These are phyloP conservation scores for Saccharomycopsis hybrid DNA, from an alignment of 1,139 yeast species.

Conservation along the genomic window DNA sequence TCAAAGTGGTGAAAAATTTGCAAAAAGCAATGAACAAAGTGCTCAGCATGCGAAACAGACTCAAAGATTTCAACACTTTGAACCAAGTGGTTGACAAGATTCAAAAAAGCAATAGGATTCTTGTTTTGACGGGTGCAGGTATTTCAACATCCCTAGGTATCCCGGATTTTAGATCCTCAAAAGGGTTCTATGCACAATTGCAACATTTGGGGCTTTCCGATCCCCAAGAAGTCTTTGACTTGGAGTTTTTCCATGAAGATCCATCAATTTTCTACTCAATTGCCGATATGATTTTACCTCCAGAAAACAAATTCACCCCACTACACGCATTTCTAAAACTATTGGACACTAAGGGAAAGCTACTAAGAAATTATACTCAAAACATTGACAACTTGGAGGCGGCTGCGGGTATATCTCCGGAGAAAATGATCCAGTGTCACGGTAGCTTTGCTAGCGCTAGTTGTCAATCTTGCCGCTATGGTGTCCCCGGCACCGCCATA, in stretches of 20 bases:
- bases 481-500: conserved; percentile 62
- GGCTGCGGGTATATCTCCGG: conserved; percentile 67
- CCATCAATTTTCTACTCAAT: conserved; percentile 82
- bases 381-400: conserved; percentile 90
- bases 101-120: conserved; percentile 48
- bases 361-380: conserved; percentile 86
- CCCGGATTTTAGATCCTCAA: conserved; percentile 89
- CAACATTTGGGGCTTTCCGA: conserved; percentile 69
- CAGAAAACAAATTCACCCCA: conserved; percentile 68
- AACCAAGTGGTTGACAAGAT: conserved; percentile 57
- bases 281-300: conserved; percentile 85
- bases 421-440: conserved; percentile 84
- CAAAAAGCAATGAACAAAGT: conserved; percentile 60
- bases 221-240: conserved; percentile 92
- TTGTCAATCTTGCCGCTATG: conserved; percentile 71
- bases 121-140: conserved; percentile 94
- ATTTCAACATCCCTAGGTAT: conserved; percentile 89
- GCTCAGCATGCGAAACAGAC: conserved; percentile 44
- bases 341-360: conserved; percentile 70
- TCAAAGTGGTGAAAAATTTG: conserved; percentile 44
- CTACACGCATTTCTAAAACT: conserved; percentile 77
- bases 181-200: conserved; percentile 77
- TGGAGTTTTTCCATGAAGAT: conserved; percentile 64
- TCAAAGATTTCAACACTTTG: conserved; percentile 47
- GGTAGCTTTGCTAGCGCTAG: conserved; percentile 93